Base-by-base conservation (phyloP, 2,329 filamentous ascomycete genomes). In the Aureobasidium melanogenum region DNA sequence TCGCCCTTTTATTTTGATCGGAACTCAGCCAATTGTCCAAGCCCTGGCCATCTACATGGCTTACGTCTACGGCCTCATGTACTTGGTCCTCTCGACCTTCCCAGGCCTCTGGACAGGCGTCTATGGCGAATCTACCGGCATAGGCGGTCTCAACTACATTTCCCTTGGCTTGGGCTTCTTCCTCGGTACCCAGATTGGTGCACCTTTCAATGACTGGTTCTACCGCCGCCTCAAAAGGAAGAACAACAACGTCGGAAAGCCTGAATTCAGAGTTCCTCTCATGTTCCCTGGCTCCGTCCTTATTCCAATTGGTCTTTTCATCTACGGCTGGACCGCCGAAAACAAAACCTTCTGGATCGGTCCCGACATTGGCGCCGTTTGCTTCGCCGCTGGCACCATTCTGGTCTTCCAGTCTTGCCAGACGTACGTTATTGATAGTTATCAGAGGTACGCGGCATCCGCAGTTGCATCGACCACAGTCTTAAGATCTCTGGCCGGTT, bases 381-480 rank as follows among this genome's bases (percentile, higher is more conserved):
- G 84, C 3, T 80, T 84, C 19, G 80, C 82, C 0, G 71, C 78
- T 0, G 83, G 83, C 0, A 78, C 82, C 58, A 80, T 85, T 50
- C 75, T 82, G 0, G 75, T 78, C 0, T 87, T 85, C 64, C 81
- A 82, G 69, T 81, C 81, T 34, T 79, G 82, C 46, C 81, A 84
- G 55, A 84, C 83, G 3, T 88, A 88, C 66, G 76, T 87, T 1
- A 80, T 88, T 17, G 84, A 87, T 59, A 73, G 75, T 0, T 81
- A 76, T 63, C 76, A 77, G 0, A 69, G 74, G 1, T 78, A 77
- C 57, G 76, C 79, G 0, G 79, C 79, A 0, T 75, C 72, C 57
- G 80, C 80, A 0, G 78, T 81, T 44, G 82, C 81, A 0, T 82
- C 81, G 0, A 80, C 80, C 14, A 80, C 81, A 0, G 78, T 85